Evolutionary conservation across 192 early-diverging fungal genomes (phyloP).

Genomic region (Obelidium mucronatum): DNA sequence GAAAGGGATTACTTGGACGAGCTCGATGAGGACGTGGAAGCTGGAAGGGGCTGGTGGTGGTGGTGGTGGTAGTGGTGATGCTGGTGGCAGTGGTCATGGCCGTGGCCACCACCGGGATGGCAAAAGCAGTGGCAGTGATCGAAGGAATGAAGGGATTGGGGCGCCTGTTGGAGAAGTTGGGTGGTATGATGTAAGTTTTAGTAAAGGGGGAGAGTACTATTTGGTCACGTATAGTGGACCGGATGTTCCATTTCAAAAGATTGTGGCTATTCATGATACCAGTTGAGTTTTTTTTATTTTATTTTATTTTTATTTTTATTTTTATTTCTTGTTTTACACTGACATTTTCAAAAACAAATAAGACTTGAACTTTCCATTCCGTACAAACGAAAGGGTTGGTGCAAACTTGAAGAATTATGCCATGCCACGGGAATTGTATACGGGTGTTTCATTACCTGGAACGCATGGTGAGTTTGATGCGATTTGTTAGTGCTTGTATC

Average conservation of each 20-base stretch:
- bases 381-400: conserved; percentile 56
- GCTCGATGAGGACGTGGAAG: conserved; percentile 12
- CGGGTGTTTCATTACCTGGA: conserved; percentile 44
- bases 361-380: conserved; percentile 26
- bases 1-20: conserved; percentile 27
- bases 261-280: conserved; percentile 24
- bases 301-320: no score
- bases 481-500: conserved; percentile 35
- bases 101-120: not conserved
- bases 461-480: not conserved
- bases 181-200: conserved; percentile 77
- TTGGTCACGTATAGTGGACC: conserved; percentile 84
- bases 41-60: not conserved
- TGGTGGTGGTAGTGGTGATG: no score
- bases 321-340: no score
- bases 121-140: no score
- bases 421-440: conserved; percentile 62
- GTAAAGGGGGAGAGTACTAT: conserved; percentile 75
- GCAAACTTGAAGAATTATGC: conserved; percentile 59
- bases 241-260: conserved; percentile 77
- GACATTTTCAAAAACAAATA: no score
- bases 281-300: conserved; percentile 11
- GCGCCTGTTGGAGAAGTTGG: conserved; percentile 50
- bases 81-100: no score
- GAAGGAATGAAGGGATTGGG: conserved; percentile 27